Evolutionary conservation across 331 rosid genomes (phyloP).

Genomic region (Quercus phellos): DNA sequence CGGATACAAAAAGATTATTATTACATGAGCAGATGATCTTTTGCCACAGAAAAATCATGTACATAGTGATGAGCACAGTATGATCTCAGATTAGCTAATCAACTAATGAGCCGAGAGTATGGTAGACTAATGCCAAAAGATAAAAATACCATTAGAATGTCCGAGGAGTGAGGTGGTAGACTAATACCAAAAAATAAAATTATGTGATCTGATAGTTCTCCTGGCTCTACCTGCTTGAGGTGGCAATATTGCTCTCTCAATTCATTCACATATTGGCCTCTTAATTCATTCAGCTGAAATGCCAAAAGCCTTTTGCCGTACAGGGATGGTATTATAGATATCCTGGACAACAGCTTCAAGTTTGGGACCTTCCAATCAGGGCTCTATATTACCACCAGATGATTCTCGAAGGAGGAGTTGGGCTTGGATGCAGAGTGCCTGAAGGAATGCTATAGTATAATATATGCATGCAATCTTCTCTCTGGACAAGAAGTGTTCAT

Average conservation of each 20-base stretch:
- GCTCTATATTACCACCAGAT: not conserved
- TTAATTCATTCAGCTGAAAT: not conserved
- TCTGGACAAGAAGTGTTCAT: not conserved
- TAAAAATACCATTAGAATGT: not conserved
- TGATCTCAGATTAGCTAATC: not conserved
- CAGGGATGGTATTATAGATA: not conserved
- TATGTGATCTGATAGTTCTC: not conserved
- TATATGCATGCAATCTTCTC: not conserved
- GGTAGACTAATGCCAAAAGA: not conserved
- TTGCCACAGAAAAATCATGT: not conserved
- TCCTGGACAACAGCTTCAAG: not conserved
- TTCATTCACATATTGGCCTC: not conserved
- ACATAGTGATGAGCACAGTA: not conserved
- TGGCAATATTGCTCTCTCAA: not conserved
- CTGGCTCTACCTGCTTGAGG: not conserved
- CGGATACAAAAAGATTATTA: no score
- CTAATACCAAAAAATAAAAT: not conserved
- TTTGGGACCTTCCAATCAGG: not conserved
- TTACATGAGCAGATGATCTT: not conserved
- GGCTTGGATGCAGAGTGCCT: not conserved
- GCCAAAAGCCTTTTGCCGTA: not conserved
- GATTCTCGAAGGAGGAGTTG: not conserved
- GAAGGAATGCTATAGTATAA: not conserved
- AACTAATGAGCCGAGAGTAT: not conserved
- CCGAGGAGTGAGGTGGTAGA: not conserved